Evolutionary conservation across 2,329 filamentous ascomycete species (phyloP).

Genomic region (Anthostomella pinea): DNA sequence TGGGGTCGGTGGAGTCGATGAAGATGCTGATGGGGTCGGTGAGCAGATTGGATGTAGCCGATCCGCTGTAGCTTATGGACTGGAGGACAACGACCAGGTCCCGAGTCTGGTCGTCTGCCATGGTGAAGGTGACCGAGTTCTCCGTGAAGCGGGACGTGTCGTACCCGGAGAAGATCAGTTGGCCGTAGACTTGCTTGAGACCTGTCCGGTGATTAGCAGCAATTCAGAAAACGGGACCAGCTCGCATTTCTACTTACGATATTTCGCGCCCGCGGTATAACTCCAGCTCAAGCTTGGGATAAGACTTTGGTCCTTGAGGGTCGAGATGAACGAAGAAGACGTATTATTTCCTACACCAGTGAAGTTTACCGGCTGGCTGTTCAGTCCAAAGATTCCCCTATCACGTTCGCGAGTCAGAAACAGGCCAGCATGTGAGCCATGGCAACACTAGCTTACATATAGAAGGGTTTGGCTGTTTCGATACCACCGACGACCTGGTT

Average conservation of each 20-base stretch:
- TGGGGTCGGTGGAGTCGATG: slow-evolving; percentile 36
- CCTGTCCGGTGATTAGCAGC: slow-evolving; percentile 15
- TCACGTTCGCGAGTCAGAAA: slow-evolving; percentile 7
- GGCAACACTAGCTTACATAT: slow-evolving; percentile 29
- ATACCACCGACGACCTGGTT: slow-evolving; percentile 35
- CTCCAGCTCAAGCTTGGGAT: slow-evolving; percentile 42
- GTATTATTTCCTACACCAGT: slow-evolving; percentile 35
- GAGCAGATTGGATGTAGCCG: slow-evolving; percentile 30
- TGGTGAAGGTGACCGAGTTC: slow-evolving; percentile 37
- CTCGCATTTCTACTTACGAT: slow-evolving; percentile 34
- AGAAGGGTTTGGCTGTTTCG: slow-evolving; percentile 34
- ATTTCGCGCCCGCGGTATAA: slow-evolving; percentile 41
- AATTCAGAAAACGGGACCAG: no score
- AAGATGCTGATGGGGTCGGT: slow-evolving; percentile 33
- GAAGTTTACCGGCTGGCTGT: slow-evolving; percentile 38
- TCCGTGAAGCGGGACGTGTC: slow-evolving; percentile 38
- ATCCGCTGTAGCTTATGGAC: slow-evolving; percentile 37
- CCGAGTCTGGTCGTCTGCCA: slow-evolving; percentile 33
- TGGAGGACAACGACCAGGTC: slow-evolving; percentile 39
- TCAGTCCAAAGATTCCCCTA: slow-evolving; percentile 39
- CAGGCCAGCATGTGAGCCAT: not conserved
- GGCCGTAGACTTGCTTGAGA: slow-evolving; percentile 36
- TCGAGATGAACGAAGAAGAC: slow-evolving; percentile 34
- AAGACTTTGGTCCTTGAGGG: slow-evolving; percentile 33
- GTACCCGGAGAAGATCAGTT: slow-evolving; percentile 40